Conservation (phyloP, 768 basidiomycete genomes). For the Leccinum obscurum region DNA sequence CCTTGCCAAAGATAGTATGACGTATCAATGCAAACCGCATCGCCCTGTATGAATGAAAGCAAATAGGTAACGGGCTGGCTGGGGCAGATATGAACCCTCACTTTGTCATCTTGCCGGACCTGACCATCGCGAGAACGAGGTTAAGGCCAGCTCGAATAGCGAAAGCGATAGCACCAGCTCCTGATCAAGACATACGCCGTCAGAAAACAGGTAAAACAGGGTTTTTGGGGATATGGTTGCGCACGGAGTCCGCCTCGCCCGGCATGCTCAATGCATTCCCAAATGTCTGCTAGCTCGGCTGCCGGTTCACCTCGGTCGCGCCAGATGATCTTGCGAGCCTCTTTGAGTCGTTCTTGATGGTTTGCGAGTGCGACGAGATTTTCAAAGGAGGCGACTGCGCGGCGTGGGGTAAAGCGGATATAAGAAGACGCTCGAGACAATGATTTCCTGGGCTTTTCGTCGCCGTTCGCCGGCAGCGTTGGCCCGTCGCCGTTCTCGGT, state of each 20-base stretch:
- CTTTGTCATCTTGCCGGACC: conserved; percentile 68
- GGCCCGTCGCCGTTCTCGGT: conserved; percentile 5
- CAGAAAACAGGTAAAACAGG: not conserved
- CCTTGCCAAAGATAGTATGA: conserved; percentile 80
- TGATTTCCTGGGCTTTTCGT: not conserved
- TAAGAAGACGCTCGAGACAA: conserved; percentile 35
- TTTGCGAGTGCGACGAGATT: conserved; percentile 84
- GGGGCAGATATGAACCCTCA: conserved; percentile 32
- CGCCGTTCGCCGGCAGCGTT: not conserved
- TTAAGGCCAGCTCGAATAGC: conserved; percentile 83
- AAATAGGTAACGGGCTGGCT: not conserved
- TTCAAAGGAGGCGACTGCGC: conserved; percentile 76
- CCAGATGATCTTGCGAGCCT: conserved; percentile 81
- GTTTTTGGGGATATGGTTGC: conserved; percentile 30
- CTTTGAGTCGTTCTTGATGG: conserved; percentile 71
- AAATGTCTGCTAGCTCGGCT: conserved; percentile 59
- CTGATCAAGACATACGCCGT: conserved; percentile 38
- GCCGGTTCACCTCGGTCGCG: conserved; percentile 76
- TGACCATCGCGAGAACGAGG: conserved; percentile 72
- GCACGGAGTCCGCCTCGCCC: conserved; percentile 67
- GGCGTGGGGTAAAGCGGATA: conserved; percentile 51
- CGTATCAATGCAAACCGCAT: conserved; percentile 65
- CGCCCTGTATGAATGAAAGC: conserved; percentile 43
- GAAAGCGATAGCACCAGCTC: conserved; percentile 80
- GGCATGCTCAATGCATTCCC: conserved; percentile 72